These are phyloP conservation scores for Rhizodiscina lignyota DNA, from an alignment of 495 filamentous ascomycete species.

Conservation along the genomic window DNA sequence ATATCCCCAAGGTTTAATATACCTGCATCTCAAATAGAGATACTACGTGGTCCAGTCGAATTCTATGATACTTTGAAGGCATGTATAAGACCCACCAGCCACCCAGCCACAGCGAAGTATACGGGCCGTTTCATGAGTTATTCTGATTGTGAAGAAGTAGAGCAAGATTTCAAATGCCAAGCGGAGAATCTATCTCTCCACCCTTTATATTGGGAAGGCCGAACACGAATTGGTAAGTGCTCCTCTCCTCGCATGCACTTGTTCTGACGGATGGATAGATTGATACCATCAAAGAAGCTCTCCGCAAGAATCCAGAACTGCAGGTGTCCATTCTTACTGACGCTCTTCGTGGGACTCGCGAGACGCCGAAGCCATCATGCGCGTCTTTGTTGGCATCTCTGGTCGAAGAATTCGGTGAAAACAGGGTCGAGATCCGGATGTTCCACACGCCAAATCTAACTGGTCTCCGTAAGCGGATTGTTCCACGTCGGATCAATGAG, in stretches of 20 bases:
- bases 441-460: conserved; percentile 96
- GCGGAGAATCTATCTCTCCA: conserved; percentile 73
- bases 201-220: conserved; percentile 87
- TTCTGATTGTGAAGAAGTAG: too few relatives aligned
- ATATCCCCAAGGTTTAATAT: conserved; percentile 83
- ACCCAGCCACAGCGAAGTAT: too few relatives aligned
- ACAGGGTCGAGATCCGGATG: conserved; percentile 88
- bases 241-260: neutral
- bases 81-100: too few relatives aligned
- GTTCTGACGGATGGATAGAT: conserved; percentile 52
- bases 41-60: conserved; percentile 59
- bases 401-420: conserved; percentile 62
- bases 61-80: conserved; percentile 90
- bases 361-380: conserved; percentile 73
- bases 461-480: conserved; percentile 61
- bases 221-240: conserved; percentile 63
- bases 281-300: conserved; percentile 55
- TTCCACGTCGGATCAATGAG: conserved; percentile 87
- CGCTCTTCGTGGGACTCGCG: conserved; percentile 76
- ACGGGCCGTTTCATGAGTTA: too few relatives aligned
- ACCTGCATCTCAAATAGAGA: conserved; percentile 57
- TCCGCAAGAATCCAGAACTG: conserved; percentile 56
- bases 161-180: conserved; percentile 65
- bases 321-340: conserved; percentile 89
- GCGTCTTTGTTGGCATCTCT: conserved; percentile 78